Conservation (phyloP, 306 rosid genomes). For the Quercus variabilis region DNA sequence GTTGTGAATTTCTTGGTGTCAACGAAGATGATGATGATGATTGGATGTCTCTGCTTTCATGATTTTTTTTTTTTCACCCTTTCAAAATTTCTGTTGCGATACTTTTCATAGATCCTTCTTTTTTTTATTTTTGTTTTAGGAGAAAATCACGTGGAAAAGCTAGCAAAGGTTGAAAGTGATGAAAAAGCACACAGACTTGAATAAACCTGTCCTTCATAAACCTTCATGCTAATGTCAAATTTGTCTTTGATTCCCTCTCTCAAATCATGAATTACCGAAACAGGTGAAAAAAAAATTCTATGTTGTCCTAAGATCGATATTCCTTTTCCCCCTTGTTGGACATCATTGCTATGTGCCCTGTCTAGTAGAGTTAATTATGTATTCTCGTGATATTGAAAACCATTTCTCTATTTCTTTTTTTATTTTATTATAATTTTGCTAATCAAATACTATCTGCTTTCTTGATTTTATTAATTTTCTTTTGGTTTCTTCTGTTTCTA, state of each 20-base stretch:
- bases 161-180: neutral
- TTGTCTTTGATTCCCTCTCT: neutral
- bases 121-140: neutral
- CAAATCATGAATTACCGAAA: neutral
- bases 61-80: neutral
- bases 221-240: slow-evolving; percentile 1
- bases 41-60: slow-evolving; percentile 15
- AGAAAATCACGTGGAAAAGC: slow-evolving; percentile 37
- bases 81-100: neutral
- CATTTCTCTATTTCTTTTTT: neutral
- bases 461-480: too few relatives aligned
- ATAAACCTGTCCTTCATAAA: neutral
- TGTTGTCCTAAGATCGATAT: neutral
- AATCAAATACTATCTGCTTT: too few relatives aligned
- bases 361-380: neutral
- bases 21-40: slow-evolving; percentile 28
- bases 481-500: too few relatives aligned
- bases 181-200: slow-evolving; percentile 8
- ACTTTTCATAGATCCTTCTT: neutral
- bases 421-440: neutral
- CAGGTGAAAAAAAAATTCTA: neutral
- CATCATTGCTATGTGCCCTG: neutral
- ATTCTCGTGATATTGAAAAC: neutral
- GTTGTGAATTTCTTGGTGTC: slow-evolving; percentile 28
- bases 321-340: neutral